Base-by-base conservation (phyloP, 768 basidiomycete genomes). In the Amanita inopinata region DNA sequence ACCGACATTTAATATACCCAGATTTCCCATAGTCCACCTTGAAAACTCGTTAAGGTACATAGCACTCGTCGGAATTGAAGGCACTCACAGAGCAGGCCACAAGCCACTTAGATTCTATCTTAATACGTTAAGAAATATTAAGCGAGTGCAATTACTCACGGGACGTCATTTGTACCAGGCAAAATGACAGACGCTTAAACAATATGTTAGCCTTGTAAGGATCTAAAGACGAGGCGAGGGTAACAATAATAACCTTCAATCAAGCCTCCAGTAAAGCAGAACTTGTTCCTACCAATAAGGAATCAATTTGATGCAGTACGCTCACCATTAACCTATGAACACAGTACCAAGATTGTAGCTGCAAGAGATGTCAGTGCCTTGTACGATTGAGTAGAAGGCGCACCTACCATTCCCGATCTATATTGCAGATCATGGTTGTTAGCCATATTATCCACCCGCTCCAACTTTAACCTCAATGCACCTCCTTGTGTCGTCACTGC, bases 221-320 rank as follows among this genome's bases (percentile, higher is more conserved):
- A 25, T n/a, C n/a, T 8, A 18, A n/a, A 33, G 10, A 24, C 24
- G 35, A 9, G 10, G 20, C 5, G 3, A 39, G 15, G 12, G 24
- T 14, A 19, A 19, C 8, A 12, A 4, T 14, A 48, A 30, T 6
- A 17, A 51, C 58, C 55, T 48, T 62, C 80, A 42, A 83, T 67
- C 39, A 80, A 56, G 30, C 83, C 83, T 14, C 78, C 78, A 7
- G 80, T 81, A 52, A 85, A 84, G 59, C 80, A 85, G 45, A 87
- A 74, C 61, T 62, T 63, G 40, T 62, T 63, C 60, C 62, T 63
- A 38, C 3, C n/a, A 14, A 6, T 32, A 35, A 17, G 20, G 1
- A 5, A 36, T 14, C 9, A 11, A 25, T 23, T 7, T 41, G 28
- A n/a, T n/a, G 11, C 9, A 6, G 15, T 14, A 10, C n/a, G 12